Percentiles rank a stretch among this genome's conserved stretches.
Evolutionary conservation across 805 yeast species (phyloP).

Genomic region (Metschnikowia amazonensis): DNA sequence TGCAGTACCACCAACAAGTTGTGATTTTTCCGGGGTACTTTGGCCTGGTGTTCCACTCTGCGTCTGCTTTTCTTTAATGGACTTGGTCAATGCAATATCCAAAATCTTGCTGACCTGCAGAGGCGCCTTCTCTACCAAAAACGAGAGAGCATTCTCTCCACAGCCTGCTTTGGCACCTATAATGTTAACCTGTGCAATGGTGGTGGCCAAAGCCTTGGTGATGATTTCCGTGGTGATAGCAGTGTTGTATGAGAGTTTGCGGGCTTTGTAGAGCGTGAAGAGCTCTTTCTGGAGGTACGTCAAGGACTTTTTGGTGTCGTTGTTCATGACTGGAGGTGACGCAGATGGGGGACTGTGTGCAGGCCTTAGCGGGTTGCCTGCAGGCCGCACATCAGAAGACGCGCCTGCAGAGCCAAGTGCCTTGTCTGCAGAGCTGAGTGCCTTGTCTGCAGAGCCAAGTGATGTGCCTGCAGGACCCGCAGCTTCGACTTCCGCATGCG

Average conservation of each 20-base stretch:
- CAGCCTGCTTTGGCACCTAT: conserved; percentile 85
- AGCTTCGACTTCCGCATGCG: conserved; percentile 8
- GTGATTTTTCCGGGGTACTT: background rate
- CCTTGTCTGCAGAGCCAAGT: too few relatives aligned
- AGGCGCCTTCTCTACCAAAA: conserved; percentile 76
- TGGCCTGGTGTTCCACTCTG: conserved; percentile 17
- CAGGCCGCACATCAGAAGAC: background rate
- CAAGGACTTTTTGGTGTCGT: conserved; percentile 69
- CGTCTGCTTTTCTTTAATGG: conserved; percentile 47
- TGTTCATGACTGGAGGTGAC: conserved; percentile 37
- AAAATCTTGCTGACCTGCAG: conserved; percentile 73
- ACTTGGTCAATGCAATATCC: conserved; percentile 77
- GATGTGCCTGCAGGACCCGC: conserved; percentile 9
- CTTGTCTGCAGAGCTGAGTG: too few relatives aligned
- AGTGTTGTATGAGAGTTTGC: conserved; percentile 66
- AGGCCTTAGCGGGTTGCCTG: conserved; percentile 7
- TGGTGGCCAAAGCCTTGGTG: conserved; percentile 89
- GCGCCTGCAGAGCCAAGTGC: too few relatives aligned
- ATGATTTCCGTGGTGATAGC: conserved; percentile 79
- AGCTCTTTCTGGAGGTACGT: conserved; percentile 83
- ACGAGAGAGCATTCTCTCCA: conserved; percentile 71
- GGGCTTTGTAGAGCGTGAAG: conserved; percentile 71
- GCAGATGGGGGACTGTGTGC: background rate
- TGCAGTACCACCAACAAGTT: background rate
- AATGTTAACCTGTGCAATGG: conserved; percentile 84